Evolutionary conservation across 208 protist species (phyloP).

Genomic region (Naegleria lovaniensis): DNA sequence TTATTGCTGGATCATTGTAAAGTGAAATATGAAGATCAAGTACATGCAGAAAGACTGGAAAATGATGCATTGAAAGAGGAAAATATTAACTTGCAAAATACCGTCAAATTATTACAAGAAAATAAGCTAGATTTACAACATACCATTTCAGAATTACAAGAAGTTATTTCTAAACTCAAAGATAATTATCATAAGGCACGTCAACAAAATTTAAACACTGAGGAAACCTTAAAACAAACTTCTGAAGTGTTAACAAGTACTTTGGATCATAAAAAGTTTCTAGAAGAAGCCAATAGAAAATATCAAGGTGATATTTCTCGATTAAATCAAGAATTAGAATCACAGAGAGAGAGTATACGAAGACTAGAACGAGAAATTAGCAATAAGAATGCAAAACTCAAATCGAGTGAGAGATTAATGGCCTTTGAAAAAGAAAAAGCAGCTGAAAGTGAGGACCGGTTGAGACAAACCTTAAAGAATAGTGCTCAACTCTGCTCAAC

Average conservation of each 20-base stretch:
- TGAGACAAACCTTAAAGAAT: background rate
- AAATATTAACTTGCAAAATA: background rate
- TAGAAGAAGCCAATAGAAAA: background rate
- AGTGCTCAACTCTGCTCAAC: background rate
- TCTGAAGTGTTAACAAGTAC: background rate
- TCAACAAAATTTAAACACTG: background rate
- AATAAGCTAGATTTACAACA: background rate
- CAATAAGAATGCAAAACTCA: background rate
- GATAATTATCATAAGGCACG: background rate
- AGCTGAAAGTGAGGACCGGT: background rate
- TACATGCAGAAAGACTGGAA: background rate
- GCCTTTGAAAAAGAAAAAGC: slow-evolving; percentile 8
- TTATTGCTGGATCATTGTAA: too few species aligned
- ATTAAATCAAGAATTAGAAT: background rate
- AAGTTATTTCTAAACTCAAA: background rate
- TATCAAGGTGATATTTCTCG: background rate
- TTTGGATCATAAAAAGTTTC: background rate
- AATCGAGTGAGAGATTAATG: background rate
- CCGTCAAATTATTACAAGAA: background rate
- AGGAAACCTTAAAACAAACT: background rate
- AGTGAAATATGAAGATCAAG: background rate
- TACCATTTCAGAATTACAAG: background rate
- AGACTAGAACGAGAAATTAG: background rate
- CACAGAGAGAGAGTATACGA: background rate
- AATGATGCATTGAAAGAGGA: background rate